Conservation (phyloP, 2,329 filamentous ascomycete species). For the Ophiosphaerella herpotricha region DNA sequence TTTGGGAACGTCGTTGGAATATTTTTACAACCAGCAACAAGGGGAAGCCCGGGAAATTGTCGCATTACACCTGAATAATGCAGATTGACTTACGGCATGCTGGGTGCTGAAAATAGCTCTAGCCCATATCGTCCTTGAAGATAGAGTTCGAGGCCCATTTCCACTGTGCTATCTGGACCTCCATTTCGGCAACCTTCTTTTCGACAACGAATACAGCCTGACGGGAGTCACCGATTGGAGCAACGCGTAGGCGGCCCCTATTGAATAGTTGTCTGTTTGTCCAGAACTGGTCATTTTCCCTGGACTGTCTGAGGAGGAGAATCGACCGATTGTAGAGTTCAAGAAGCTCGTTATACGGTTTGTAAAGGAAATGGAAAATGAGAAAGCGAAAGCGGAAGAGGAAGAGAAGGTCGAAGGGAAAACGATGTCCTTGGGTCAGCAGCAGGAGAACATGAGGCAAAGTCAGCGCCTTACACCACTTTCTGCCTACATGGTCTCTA, state of each 20-base stretch:
- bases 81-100: constrained; percentile 19
- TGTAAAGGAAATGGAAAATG: constrained; percentile 18
- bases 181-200: constrained; percentile 49
- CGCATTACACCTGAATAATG: constrained; percentile 15
- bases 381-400: constrained; percentile 12
- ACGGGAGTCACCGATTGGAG: constrained; percentile 47
- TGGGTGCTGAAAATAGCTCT: constrained; percentile 24
- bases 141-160: constrained; percentile 40
- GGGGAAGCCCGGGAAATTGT: constrained; percentile 16
- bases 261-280: constrained; percentile 42
- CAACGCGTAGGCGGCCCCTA: constrained; percentile 34
- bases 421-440: constrained; percentile 5
- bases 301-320: constrained; percentile 17
- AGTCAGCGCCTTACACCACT: constrained; percentile 14
- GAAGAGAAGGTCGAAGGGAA: constrained; percentile 6
- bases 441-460: constrained; percentile 12
- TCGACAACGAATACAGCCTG: constrained; percentile 49
- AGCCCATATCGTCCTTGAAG: constrained; percentile 18
- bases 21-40: constrained; percentile 18
- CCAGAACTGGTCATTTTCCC: constrained; percentile 32
- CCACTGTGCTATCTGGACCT: constrained; percentile 43
- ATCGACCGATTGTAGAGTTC: constrained; percentile 16
- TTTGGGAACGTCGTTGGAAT: constrained; percentile 18
- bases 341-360: constrained; percentile 17
- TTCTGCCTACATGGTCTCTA: constrained; percentile 19